Conservation (phyloP, 805 yeast species). For the Torulaspora gathmanii region DNA sequence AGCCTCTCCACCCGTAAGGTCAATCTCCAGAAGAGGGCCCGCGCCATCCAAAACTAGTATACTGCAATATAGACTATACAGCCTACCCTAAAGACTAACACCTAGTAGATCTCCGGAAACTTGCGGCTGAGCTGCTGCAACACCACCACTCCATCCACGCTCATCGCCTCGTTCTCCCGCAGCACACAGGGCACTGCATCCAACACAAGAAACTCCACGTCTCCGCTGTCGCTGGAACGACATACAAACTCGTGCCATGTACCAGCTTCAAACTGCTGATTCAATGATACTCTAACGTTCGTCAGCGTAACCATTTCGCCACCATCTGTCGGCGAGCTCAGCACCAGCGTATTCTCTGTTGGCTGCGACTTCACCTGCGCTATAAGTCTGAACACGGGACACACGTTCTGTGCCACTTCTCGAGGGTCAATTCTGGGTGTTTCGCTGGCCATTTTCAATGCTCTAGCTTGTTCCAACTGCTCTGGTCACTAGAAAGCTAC, state of each 20-base stretch:
- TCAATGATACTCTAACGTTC: constrained; percentile 27
- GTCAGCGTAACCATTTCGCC: constrained; percentile 30
- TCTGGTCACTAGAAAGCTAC: no score
- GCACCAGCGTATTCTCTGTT: constrained; percentile 24
- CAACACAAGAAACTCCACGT: constrained; percentile 32
- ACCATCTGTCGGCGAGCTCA: constrained; percentile 28
- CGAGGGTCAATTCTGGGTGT: constrained; percentile 35
- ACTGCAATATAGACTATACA: no score
- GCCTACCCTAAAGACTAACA: background rate
- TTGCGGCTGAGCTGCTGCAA: constrained; percentile 28
- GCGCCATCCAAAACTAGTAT: background rate
- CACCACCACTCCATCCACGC: constrained; percentile 34
- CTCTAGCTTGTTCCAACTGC: background rate
- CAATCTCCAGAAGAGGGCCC: constrained; percentile 14
- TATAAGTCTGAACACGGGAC: constrained; percentile 32
- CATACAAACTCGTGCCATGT: constrained; percentile 37
- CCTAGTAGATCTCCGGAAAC: constrained; percentile 33
- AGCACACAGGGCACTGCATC: constrained; percentile 33
- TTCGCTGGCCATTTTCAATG: constrained; percentile 27
- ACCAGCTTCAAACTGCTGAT: constrained; percentile 25
- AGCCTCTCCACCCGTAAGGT: constrained; percentile 31
- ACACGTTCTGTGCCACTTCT: constrained; percentile 22
- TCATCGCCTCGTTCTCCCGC: constrained; percentile 28
- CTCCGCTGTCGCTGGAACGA: constrained; percentile 34
- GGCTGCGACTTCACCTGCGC: constrained; percentile 34